Evolutionary conservation across 2,329 filamentous ascomycete genomes (phyloP), one percentile per base, ranked within the genome.

Genomic region (Lasiodiplodia theobromae): DNA sequence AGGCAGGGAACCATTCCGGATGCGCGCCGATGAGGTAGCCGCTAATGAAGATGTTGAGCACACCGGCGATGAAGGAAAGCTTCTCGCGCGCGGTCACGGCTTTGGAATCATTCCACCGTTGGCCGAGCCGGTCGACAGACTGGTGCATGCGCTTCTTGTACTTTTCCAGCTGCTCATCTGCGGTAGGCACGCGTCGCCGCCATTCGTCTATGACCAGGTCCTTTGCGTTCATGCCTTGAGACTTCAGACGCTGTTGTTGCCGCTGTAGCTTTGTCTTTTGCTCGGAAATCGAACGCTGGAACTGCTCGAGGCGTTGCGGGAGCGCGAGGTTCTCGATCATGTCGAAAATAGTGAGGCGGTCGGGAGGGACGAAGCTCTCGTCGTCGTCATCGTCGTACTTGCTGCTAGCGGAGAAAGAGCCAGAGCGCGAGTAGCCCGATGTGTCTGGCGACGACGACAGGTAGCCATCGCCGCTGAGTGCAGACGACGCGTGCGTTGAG

Each of bases 41-140:
- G 72, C 93, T 97, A 77, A 98, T 89, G 81, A 99, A 97, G 79
- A 99, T 96, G 82, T 99, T 99, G 82, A 97, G 88, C 73, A 97
- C 94, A 74, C 94, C 96, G 70, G 90, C 95, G 71, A 99, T 97
- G 80, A 99, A 99, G 6, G 95, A 94, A 60, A 96, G 84, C 85
- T 99, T 99, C 82, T 99, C 96, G 69, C 94, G 90, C 62, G 92
- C 81, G 1, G 94, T 97, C 73, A 99, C 94, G 10, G 89, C 90
- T 75, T 93, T 93, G 21, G 92, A 93, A 76, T 97, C 92, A 77
- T 92, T 96, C 94, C 95, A 99, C 75, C 89, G 89, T 72, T 86
- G 88, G 70, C 91, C 91, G 40, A 98, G 86, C 72, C 93, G 92
- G 74, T 97, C 94, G n/a, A 98, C 94, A 62, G 91, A 93, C 62